Percentiles rank a stretch among this genome's conserved stretches.
phyloP scores from a whole-genome alignment of 1,284 basidiomycete genomes.

The Microbotryum saponariae region DNA sequence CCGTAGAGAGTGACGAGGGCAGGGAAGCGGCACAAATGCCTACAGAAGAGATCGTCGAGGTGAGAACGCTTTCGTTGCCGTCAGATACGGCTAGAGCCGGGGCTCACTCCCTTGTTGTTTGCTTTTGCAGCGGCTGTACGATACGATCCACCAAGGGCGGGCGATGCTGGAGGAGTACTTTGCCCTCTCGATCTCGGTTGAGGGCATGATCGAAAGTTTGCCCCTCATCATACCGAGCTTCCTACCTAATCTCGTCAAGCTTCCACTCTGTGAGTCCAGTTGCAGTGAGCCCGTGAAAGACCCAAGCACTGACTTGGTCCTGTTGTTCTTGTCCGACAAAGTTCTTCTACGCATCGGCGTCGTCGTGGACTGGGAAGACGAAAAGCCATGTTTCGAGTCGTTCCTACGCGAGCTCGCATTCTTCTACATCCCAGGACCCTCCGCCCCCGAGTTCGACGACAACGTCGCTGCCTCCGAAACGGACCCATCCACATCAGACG shows the following conservation, averaged over 20 bases:
- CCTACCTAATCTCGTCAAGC: conserved; percentile 72
- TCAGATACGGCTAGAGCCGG: too few species aligned
- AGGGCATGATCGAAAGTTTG: conserved; percentile 62
- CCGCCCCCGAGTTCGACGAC: conserved; percentile 19
- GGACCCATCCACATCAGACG: conserved; percentile 6
- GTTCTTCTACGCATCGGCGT: conserved; percentile 38
- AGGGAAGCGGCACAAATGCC: conserved; percentile 39
- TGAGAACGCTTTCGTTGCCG: conserved; percentile 42
- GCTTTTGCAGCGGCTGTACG: conserved; percentile 17
- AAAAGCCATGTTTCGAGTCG: conserved; percentile 73
- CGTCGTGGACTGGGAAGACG: conserved; percentile 79
- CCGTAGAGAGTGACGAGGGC: conserved; percentile 60
- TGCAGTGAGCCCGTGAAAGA: conserved; percentile 56
- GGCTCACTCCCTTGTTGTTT: conserved; percentile 41
- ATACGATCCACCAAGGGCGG: conserved; percentile 47
- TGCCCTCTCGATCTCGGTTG: conserved; percentile 58
- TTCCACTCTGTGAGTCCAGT: conserved; percentile 59
- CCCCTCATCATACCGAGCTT: conserved; percentile 78
- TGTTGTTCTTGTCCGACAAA: conserved; percentile 3
- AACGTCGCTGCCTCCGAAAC: conserved; percentile 11
- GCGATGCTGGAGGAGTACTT: conserved; percentile 95
- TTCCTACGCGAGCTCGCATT: conserved; percentile 83
- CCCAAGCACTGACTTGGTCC: conserved; percentile 45
- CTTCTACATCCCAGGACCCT: conserved; percentile 69
- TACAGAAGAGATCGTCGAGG: conserved; percentile 57